phyloP scores from a whole-genome alignment of 352 stramenopile genomes.

The Globisporangium perplexum region DNA sequence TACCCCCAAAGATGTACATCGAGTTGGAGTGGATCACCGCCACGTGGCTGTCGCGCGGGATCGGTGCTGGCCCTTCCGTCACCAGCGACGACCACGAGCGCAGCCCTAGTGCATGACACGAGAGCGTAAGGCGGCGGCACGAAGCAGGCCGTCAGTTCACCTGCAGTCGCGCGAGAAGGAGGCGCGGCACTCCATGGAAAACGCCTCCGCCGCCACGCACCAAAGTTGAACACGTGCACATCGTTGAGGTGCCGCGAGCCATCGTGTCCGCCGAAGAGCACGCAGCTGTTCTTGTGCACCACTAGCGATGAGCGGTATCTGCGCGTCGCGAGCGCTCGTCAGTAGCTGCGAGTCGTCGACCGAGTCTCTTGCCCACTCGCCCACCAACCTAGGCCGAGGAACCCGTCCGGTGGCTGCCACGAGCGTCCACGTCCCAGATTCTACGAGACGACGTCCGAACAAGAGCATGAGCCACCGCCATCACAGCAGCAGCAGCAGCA shows the following conservation, averaged over 20 bases:
- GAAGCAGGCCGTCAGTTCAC: neutral
- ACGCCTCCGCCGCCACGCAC: conserved; percentile 13
- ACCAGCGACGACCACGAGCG: conserved; percentile 88
- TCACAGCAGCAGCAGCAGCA: neutral
- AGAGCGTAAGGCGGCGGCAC: neutral
- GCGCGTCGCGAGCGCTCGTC: neutral
- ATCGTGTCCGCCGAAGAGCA: conserved; percentile 97
- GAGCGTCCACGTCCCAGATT: conserved; percentile 81
- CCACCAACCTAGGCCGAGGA: conserved; percentile 47
- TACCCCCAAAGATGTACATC: conserved; percentile 96
- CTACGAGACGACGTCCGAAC: conserved; percentile 11
- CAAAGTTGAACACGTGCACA: conserved; percentile 96
- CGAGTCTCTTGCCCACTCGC: neutral
- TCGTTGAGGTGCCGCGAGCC: conserved; percentile 96
- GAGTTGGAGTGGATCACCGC: conserved; percentile 90
- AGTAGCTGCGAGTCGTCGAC: neutral
- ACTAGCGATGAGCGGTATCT: conserved; percentile 90
- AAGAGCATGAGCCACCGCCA: neutral
- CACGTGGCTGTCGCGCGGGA: conserved; percentile 96
- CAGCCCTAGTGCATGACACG: conserved; percentile 24
- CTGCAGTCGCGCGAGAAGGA: neutral
- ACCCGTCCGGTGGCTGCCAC: conserved; percentile 72
- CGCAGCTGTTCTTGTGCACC: conserved; percentile 89
- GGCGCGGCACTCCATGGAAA: neutral
- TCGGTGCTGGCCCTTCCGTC: conserved; percentile 87